These are phyloP conservation scores for Simmondsia chinensis DNA, from an alignment of 148 eudicot genomes.

Conservation along the genomic window DNA sequence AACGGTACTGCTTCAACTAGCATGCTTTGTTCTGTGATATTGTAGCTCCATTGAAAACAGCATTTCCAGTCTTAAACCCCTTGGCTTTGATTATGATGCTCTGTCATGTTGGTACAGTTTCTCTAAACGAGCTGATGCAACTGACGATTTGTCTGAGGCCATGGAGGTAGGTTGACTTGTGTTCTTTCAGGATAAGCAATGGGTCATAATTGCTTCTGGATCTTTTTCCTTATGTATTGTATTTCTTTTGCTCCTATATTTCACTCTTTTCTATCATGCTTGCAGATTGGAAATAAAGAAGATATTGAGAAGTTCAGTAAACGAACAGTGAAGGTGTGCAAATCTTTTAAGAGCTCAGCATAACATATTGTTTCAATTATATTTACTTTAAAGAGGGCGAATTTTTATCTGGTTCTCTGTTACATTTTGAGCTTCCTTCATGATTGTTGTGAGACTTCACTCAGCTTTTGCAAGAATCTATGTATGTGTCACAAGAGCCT, in stretches of 20 bases:
- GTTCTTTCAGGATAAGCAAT: background rate
- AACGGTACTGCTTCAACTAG: conserved; percentile 46
- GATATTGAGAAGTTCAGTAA: conserved; percentile 96
- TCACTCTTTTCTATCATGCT: conserved; percentile 2
- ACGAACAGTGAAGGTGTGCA: conserved; percentile 84
- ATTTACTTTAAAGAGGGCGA: no score
- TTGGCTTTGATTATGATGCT: conserved; percentile 9
- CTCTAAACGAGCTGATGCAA: conserved; percentile 86
- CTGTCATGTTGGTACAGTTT: conserved; percentile 38
- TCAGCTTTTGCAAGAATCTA: no score
- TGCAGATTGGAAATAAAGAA: conserved; percentile 84
- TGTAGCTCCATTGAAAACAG: conserved; percentile 1
- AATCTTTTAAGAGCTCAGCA: background rate
- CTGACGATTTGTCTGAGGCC: conserved; percentile 76
- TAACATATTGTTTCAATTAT: no score
- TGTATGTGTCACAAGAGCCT: no score
- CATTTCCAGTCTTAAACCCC: background rate
- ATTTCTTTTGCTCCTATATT: conserved; percentile 4
- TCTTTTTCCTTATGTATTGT: background rate
- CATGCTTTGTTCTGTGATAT: background rate
- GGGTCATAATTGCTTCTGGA: background rate
- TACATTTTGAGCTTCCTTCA: no score
- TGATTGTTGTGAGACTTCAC: no score
- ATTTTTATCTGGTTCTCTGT: no score
- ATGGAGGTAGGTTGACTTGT: conserved; percentile 41